phyloP scores from a whole-genome alignment of 2,329 filamentous ascomycete genomes.

The Pseudonectria foliicola region DNA sequence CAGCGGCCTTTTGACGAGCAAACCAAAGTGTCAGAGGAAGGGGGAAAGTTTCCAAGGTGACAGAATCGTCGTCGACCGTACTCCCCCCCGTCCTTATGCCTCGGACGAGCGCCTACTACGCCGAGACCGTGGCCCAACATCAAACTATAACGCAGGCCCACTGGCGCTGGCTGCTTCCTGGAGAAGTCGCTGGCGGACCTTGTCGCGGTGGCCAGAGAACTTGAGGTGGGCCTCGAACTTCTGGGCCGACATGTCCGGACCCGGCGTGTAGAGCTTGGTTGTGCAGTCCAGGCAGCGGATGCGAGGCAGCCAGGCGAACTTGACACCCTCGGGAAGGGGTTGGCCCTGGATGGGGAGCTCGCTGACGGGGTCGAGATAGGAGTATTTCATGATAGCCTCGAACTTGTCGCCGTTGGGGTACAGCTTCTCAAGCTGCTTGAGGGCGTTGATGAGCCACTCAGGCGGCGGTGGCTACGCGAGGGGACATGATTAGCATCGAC shows the following conservation, averaged over 20 bases:
- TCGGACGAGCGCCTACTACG: not conserved
- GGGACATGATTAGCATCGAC: conserved; percentile 12
- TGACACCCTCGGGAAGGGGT: conserved; percentile 54
- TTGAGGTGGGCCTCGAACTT: conserved; percentile 92
- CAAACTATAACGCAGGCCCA: conserved; percentile 2
- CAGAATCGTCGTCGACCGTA: not conserved
- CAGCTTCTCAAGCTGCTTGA: conserved; percentile 60
- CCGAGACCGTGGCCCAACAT: not conserved
- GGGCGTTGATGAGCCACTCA: conserved; percentile 71
- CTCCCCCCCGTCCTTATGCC: not conserved
- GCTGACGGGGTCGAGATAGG: conserved; percentile 66
- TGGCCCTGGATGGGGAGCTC: conserved; percentile 55
- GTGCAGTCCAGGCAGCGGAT: conserved; percentile 91
- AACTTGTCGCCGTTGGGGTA: conserved; percentile 75
- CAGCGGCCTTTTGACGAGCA: not conserved
- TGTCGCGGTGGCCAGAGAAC: conserved; percentile 72
- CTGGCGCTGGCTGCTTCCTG: conserved; percentile 12
- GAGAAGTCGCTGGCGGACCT: conserved; percentile 40
- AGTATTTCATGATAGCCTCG: conserved; percentile 87
- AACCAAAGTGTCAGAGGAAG: not conserved
- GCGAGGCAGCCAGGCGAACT: conserved; percentile 77
- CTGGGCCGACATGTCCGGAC: conserved; percentile 73
- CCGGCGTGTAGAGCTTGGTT: conserved; percentile 87
- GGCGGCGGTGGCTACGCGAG: conserved; percentile 66
- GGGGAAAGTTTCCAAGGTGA: not conserved